Evolutionary conservation across 148 eudicot species (phyloP).

Genomic region (Pouteria glomerata): DNA sequence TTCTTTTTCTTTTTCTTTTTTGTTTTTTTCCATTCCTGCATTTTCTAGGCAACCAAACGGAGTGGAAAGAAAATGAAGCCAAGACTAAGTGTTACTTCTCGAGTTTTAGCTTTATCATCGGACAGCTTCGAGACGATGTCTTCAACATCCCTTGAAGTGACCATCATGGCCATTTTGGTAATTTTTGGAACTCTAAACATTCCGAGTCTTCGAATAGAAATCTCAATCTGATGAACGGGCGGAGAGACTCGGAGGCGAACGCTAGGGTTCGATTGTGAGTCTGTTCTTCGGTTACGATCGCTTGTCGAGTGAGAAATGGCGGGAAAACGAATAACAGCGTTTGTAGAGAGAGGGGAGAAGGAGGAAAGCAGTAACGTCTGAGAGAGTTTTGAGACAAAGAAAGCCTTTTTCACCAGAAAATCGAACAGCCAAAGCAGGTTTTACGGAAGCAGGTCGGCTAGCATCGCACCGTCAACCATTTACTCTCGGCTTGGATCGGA

Average conservation of each 20-base stretch:
- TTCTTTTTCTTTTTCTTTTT: too few relatives aligned
- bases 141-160: slow-evolving; percentile 65
- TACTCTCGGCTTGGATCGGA: too few relatives aligned
- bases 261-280: slow-evolving; percentile 11
- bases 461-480: too few relatives aligned
- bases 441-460: background rate
- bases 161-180: slow-evolving; percentile 29
- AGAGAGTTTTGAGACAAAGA: background rate
- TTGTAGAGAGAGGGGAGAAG: slow-evolving; percentile 4
- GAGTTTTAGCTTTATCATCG: slow-evolving; percentile 64
- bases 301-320: slow-evolving; percentile 22
- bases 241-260: background rate
- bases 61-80: background rate
- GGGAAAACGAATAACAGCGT: slow-evolving; percentile 18
- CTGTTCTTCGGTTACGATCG: background rate
- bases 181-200: background rate
- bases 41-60: background rate
- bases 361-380: background rate
- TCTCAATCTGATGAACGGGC: background rate
- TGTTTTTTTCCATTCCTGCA: background rate
- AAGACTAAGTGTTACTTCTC: slow-evolving; percentile 48
- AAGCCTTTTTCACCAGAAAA: background rate
- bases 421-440: background rate
- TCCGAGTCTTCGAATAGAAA: background rate
- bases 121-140: slow-evolving; percentile 70